A percentile compares a stretch with the other conserved stretches of the same genome.
Evolutionary conservation across 495 filamentous ascomycete species (phyloP).

Genomic region (Penicillium ochrochloron): DNA sequence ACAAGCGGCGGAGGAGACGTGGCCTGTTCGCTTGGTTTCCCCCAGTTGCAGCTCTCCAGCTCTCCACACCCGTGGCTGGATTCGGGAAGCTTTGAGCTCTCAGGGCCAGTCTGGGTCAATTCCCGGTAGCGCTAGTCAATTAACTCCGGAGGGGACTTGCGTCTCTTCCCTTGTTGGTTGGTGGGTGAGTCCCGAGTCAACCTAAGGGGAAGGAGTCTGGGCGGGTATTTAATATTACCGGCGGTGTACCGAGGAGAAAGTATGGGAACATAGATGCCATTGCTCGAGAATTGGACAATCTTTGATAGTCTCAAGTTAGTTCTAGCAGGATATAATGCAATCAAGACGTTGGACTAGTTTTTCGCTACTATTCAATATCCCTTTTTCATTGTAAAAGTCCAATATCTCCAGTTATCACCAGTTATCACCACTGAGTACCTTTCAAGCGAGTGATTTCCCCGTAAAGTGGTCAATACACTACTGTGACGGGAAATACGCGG

Average conservation of each 20-base stretch:
- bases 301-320: not conserved
- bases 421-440: not conserved
- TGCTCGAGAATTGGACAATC: not conserved
- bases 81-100: not conserved
- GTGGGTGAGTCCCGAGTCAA: conserved; percentile 11
- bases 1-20: conserved; percentile 29
- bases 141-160: not conserved
- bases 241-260: not conserved
- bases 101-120: conserved; percentile 1
- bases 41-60: conserved; percentile 8
- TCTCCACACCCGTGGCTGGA: conserved; percentile 7
- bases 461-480: not conserved
- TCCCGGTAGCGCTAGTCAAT: not conserved
- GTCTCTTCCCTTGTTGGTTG: conserved; percentile 4
- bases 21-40: conserved; percentile 32
- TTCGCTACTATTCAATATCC: not conserved
- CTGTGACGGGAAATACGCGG: conserved; percentile 2
- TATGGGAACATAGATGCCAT: not conserved
- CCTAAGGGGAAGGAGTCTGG: conserved; percentile 9
- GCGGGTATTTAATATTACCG: not conserved
- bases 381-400: not conserved
- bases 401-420: too few species aligned
- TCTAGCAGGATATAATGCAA: not conserved
- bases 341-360: not conserved
- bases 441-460: not conserved